Conservation (phyloP, 306 rosid genomes). For the Trichosanthes truncata region DNA sequence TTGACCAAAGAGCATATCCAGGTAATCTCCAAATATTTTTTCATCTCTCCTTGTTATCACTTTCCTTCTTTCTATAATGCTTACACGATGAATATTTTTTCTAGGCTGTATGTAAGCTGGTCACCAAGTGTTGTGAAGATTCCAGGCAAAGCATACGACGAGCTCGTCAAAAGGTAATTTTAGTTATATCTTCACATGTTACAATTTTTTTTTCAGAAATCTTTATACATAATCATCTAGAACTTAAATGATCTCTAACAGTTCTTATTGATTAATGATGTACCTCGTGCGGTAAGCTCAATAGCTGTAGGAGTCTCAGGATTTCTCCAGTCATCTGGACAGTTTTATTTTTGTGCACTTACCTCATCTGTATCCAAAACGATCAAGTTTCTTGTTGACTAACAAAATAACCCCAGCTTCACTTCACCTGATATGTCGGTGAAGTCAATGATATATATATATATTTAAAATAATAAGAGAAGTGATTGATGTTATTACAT, state of each 20-base stretch:
- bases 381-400: background rate
- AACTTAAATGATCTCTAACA: background rate
- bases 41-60: background rate
- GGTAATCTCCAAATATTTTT: slow-evolving; percentile 31
- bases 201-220: background rate
- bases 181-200: background rate
- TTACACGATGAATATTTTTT: slow-evolving; percentile 13
- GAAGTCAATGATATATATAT: background rate
- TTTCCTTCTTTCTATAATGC: background rate
- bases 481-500: too few relatives aligned
- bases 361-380: background rate
- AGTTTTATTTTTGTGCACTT: background rate
- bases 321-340: background rate
- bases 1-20: slow-evolving; percentile 91
- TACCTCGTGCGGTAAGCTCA: background rate
- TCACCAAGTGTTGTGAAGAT: slow-evolving; percentile 80
- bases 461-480: too few relatives aligned
- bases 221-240: background rate
- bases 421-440: background rate
- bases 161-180: slow-evolving; percentile 79
- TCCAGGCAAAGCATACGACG: slow-evolving; percentile 76
- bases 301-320: background rate
- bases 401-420: background rate
- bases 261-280: background rate
- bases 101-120: slow-evolving; percentile 72